Evolutionary conservation across 768 basidiomycete genomes (phyloP).

Genomic region (Wakefieldia striispora): DNA sequence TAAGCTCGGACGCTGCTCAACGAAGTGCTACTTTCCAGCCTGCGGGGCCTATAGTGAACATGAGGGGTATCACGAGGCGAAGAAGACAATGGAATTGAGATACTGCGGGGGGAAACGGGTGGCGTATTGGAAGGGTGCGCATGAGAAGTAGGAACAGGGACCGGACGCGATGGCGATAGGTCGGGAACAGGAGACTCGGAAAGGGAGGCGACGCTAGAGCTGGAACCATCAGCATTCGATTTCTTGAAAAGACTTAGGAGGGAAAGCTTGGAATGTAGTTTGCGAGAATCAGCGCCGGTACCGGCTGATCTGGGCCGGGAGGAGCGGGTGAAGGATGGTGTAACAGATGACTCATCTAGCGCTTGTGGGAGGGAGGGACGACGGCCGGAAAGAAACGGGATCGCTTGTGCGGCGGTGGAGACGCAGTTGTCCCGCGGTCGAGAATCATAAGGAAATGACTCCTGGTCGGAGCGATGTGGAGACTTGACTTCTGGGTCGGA

Average conservation of each 20-base stretch:
- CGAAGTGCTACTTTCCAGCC: constrained; percentile 23
- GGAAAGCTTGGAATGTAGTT: constrained; percentile 69
- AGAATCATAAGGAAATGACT: constrained; percentile 4
- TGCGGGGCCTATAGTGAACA: constrained; percentile 18
- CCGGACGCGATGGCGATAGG: constrained; percentile 28
- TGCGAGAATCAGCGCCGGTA: constrained; percentile 57
- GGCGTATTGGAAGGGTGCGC: constrained; percentile 16
- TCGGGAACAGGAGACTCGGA: constrained; percentile 29
- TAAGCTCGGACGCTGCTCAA: constrained; percentile 22
- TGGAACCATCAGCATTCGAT: constrained; percentile 38
- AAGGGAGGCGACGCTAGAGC: constrained; percentile 33
- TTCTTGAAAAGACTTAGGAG: constrained; percentile 75
- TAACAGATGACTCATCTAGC: constrained; percentile 33
- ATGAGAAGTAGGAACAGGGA: constrained; percentile 20
- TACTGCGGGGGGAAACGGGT: constrained; percentile 30
- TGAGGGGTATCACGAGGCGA: constrained; percentile 29
- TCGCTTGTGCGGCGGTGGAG: neutral
- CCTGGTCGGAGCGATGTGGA: constrained; percentile 15
- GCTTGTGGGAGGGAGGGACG: constrained; percentile 72
- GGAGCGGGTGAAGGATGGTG: constrained; percentile 32
- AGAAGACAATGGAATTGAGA: constrained; percentile 23
- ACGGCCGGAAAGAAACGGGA: constrained; percentile 39
- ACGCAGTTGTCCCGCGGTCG: neutral
- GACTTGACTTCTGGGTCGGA: constrained; percentile 28
- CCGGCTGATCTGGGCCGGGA: constrained; percentile 74